Evolutionary conservation across 495 filamentous ascomycete genomes (phyloP).

Genomic region (Daldinia decipiens): DNA sequence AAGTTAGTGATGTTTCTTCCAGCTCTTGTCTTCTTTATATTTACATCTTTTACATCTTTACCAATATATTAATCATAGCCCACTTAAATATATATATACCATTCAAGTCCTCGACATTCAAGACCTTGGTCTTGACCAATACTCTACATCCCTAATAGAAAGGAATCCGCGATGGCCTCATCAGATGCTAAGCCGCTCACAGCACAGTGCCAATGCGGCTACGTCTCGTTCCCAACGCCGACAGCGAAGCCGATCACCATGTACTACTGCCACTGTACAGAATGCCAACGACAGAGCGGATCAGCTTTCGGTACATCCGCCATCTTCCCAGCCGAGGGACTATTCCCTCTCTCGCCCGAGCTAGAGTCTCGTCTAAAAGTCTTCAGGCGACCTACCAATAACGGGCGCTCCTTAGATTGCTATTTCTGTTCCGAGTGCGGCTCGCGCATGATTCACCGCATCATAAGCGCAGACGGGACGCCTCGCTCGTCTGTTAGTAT

Average conservation of each 20-base stretch:
- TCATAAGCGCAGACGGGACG: conserved; percentile 50
- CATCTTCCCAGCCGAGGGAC: conserved; percentile 50
- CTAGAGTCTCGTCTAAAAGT: conserved; percentile 46
- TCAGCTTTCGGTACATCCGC: conserved; percentile 68
- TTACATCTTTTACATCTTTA: too few relatives aligned
- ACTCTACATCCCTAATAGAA: neutral
- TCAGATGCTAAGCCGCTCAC: conserved; percentile 38
- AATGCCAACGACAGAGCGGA: conserved; percentile 67
- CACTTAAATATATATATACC: neutral
- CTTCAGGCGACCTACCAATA: conserved; percentile 55
- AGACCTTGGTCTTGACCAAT: neutral
- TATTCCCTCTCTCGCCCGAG: conserved; percentile 60
- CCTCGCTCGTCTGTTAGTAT: conserved; percentile 52
- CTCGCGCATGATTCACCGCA: conserved; percentile 60
- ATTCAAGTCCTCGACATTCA: neutral
- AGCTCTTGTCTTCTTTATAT: too few relatives aligned
- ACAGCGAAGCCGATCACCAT: conserved; percentile 52
- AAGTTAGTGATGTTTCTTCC: neutral
- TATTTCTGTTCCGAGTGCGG: conserved; percentile 64
- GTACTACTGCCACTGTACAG: conserved; percentile 69
- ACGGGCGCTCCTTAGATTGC: conserved; percentile 60
- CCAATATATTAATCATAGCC: neutral
- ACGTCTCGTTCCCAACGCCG: conserved; percentile 60
- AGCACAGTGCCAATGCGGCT: conserved; percentile 63
- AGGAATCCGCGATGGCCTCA: conserved; percentile 11